Evolutionary conservation across 768 basidiomycete species (phyloP), one percentile per base, ranked within the genome.

Genomic region (Kwoniella botswanensis): DNA sequence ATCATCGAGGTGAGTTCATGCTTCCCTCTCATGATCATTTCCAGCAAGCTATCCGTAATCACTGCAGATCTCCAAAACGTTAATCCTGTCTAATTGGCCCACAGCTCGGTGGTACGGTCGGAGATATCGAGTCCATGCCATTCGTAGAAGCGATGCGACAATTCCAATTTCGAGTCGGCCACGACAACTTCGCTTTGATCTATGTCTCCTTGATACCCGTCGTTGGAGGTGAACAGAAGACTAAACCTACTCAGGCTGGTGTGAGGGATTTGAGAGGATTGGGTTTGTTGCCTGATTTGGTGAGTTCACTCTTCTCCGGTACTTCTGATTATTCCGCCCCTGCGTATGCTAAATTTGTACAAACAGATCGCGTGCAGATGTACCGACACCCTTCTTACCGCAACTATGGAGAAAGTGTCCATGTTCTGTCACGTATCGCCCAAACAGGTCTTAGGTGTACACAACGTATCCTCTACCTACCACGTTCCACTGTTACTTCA

Each of bases 61-160:
- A 35, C 35, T 35, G 35, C 35, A 35, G 7, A 35, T 35, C 7
- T 35, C 35, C 35, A 35, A 63, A 26, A 67, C n/a, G 11, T 15
- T 57, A 17, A 57, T 58, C 35, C 10, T 29, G 22, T 29, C 11
- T 46, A 24, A 2, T 15, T 29, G 55, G 59, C 26, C 22, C 5
- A 29, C 12, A 95, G 93, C 91, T 99, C 71, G 96, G 96, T 67
- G 96, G 96, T 22, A 99, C 96, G 0, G 96, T 99, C 17, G 96
- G 96, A 56, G 96, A 99, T 79, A 99, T 99, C 82, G 96, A 99
- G 79, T 97, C 94, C 6, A 95, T 95, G 3, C 96, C 96, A 2
- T 99, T 99, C 84, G 87, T 99, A 57, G 96, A 99, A 84, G 96
- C 96, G 0, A 94, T 99, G 92, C 90, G 96, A n/a, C 96, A 99